A percentile compares a stretch with the other conserved stretches of the same genome.
Evolutionary conservation across 306 rosid species (phyloP).

Genomic region (Bauhinia variegata): DNA sequence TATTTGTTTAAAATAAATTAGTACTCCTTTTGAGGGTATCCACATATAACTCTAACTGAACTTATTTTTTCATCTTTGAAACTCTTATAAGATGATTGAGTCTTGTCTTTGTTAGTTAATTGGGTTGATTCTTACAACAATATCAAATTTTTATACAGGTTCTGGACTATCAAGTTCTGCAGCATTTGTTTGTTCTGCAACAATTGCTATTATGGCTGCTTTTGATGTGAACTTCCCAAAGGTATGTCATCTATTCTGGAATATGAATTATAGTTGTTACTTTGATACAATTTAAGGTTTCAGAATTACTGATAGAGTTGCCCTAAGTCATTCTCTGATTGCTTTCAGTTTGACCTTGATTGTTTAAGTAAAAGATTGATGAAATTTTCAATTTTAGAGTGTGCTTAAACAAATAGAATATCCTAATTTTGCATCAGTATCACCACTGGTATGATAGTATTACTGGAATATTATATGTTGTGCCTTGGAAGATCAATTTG

Average conservation of each 20-base stretch:
- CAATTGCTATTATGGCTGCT: conserved; percentile 95
- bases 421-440: conserved; percentile 9
- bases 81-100: conserved; percentile 11
- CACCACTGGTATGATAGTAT: neutral
- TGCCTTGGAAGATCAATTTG: conserved; percentile 5
- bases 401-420: neutral
- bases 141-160: conserved; percentile 49
- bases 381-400: neutral
- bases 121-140: conserved; percentile 2
- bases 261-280: neutral
- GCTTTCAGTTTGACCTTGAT: neutral
- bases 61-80: conserved; percentile 10
- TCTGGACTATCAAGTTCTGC: conserved; percentile 98
- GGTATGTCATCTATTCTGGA: conserved; percentile 44
- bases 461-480: conserved; percentile 19
- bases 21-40: conserved; percentile 4
- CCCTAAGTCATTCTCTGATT: neutral
- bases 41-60: conserved; percentile 17
- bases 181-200: conserved; percentile 94
- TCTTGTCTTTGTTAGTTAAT: conserved; percentile 4
- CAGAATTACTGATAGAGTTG: neutral
- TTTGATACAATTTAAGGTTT: conserved; percentile 7
- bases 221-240: conserved; percentile 79
- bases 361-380: neutral
- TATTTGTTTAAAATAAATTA: conserved; percentile 27